phyloP scores from a whole-genome alignment of 2,329 filamentous ascomycete species.

The Zymoseptoria ardabiliae region DNA sequence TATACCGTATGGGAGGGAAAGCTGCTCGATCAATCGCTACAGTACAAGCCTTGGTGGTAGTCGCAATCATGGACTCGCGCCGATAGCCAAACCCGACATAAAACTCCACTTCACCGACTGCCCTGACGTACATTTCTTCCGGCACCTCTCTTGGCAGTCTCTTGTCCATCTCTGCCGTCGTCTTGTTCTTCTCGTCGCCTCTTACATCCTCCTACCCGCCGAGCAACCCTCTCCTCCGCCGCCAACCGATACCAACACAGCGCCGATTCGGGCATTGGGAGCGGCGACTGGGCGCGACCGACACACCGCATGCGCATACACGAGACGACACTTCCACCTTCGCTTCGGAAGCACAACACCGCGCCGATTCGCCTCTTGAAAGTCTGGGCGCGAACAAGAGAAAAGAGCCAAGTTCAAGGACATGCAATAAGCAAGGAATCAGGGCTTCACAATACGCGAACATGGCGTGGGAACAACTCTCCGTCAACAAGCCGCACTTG shows the following conservation, averaged over 20 bases:
- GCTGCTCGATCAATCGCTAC: no score
- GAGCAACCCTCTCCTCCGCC: not conserved
- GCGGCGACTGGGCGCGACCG: conserved; percentile 31
- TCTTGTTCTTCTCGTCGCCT: conserved; percentile 1
- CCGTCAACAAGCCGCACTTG: conserved; percentile 90
- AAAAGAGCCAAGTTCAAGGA: not conserved
- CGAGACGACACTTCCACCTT: conserved; percentile 4
- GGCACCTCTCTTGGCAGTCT: not conserved
- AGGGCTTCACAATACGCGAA: conserved; percentile 7
- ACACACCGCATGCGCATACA: conserved; percentile 6
- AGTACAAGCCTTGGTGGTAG: no score
- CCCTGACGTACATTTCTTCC: not conserved
- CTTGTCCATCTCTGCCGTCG: not conserved
- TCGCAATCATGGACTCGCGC: no score
- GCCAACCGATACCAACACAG: not conserved
- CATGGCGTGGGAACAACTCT: conserved; percentile 75
- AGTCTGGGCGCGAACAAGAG: not conserved
- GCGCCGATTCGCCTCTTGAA: not conserved
- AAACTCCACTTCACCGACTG: not conserved
- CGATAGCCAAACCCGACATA: no score
- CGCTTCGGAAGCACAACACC: conserved; percentile 6
- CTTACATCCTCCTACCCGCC: not conserved
- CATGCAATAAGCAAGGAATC: conserved; percentile 17
- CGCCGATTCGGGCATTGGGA: conserved; percentile 22
- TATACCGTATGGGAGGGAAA: no score